These are phyloP conservation scores for Strobilomyces confusus DNA, from an alignment of 768 basidiomycete species.

Conservation along the genomic window DNA sequence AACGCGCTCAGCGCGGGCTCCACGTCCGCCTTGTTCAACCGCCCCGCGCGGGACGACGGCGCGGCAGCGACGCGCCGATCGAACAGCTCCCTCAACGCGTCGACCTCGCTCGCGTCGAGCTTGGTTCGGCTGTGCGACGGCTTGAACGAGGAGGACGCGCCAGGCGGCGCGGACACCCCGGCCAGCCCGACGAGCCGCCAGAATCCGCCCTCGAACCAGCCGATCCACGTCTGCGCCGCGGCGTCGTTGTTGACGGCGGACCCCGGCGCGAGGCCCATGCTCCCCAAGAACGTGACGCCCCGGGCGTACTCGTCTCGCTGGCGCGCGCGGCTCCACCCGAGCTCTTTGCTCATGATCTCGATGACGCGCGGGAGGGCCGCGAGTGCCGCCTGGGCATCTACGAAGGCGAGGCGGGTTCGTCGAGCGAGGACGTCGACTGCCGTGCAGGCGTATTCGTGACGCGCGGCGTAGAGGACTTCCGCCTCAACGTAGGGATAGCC, in stretches of 20 bases:
- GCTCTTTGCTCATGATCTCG: conserved; percentile 86
- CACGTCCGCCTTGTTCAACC: conserved; percentile 39
- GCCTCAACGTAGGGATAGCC: conserved; percentile 90
- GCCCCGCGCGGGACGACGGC: conserved; percentile 16
- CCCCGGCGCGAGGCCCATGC: conserved; percentile 77
- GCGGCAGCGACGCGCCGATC: conserved; percentile 1
- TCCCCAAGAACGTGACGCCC: conserved; percentile 65
- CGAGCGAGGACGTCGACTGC: conserved; percentile 91
- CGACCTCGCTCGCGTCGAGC: conserved; percentile 51
- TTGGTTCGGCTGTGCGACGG: conserved; percentile 45
- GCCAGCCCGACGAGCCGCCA: conserved; percentile 24
- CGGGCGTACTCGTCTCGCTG: conserved; percentile 54
- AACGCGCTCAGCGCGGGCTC: conserved; percentile 42
- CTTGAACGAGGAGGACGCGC: conserved; percentile 7
- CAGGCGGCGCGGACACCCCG: not conserved
- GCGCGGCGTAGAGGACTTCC: conserved; percentile 85
- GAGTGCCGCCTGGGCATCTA: conserved; percentile 83
- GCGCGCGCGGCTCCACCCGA: conserved; percentile 66
- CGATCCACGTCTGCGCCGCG: conserved; percentile 12
- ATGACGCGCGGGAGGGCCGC: conserved; percentile 83
- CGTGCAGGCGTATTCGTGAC: conserved; percentile 89
- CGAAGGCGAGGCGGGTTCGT: conserved; percentile 89
- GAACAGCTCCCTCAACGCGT: conserved; percentile 39
- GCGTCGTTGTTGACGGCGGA: not conserved
- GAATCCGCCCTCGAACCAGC: conserved; percentile 15